Base-by-base conservation (phyloP, 208 protist genomes). In the Phytomonas sp. region DNA sequence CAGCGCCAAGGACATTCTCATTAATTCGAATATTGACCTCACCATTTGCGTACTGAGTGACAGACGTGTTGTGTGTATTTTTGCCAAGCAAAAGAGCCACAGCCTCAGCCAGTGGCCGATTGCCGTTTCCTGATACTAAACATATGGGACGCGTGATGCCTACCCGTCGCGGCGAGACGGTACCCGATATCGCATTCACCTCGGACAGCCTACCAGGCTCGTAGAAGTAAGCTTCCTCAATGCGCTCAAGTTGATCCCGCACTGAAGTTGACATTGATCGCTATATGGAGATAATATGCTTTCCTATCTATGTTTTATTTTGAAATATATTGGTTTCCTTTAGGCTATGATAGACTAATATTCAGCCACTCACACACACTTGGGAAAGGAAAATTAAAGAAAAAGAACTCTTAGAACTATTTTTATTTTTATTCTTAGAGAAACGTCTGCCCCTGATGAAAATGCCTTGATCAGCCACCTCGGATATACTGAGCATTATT, bases 11-110 rank as follows among this genome's bases (percentile, higher is more conserved):
- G 40, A 98, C 94, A 69, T 84, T 94, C 60, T 98, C 96, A 56
- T 90, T 82, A 70, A 98, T 96, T 60, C 96, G 87, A 45, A 97
- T 86, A 70, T 85, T 84, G 70, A 97, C 91, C 79, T 98, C 94
- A 5, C 90, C 91, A 78, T 85, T 95, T 0, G 84, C 83, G 76
- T 91, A 95, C 70, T 94, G 86, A 26, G 77, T 88, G 60, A 97
- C 84, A 7, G 81, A 74, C 12, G 87, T 92, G 59, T 91, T 76
- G 74, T 92, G 89, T 11, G 89, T 93, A 45, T 79, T 79, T 16
- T 81, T 74, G 56, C 90, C 89, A 45, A 97, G 76, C 32, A 93
- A 75, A 23, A 93, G 79, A 63, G 94, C 83, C 33, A 96, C 90
- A 19, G 87, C 87, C 79, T 94, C 85, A 14, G 90, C 88, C 19